Conservation (phyloP, 2,329 filamentous ascomycete species). For the Nemania sp. region DNA sequence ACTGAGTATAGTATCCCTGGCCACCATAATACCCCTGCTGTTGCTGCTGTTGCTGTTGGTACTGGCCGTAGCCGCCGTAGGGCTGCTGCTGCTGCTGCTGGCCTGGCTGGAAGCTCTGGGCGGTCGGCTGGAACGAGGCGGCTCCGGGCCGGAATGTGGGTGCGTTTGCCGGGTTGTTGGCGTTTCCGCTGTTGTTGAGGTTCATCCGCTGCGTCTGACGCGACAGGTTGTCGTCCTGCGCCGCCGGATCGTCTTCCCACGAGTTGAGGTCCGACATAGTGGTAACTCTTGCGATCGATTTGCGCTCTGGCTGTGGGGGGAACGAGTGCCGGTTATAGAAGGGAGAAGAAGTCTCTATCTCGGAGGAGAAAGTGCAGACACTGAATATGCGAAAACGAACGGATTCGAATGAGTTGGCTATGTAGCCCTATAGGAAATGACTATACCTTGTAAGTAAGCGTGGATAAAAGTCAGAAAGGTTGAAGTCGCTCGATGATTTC, state of each 20-base stretch:
- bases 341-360: no score
- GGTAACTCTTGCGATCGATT: no score
- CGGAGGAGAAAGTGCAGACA: no score
- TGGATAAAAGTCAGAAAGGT: no score
- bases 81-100: constrained; percentile 74
- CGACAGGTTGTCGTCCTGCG: constrained; percentile 77
- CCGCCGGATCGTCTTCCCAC: constrained; percentile 86
- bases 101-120: constrained; percentile 71
- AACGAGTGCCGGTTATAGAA: no score
- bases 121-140: constrained; percentile 73
- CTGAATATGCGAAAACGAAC: no score
- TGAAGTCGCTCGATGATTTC: constrained; percentile 3
- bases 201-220: constrained; percentile 78
- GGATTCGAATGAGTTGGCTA: no score
- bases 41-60: constrained; percentile 53
- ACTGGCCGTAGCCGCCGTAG: constrained; percentile 61
- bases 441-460: no score
- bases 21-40: constrained; percentile 53
- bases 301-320: no score
- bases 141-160: constrained; percentile 67
- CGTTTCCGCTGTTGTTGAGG: constrained; percentile 60
- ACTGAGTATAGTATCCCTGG: constrained; percentile 58
- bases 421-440: no score
- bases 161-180: constrained; percentile 52
- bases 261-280: constrained; percentile 89